Base-by-base conservation (phyloP, 768 basidiomycete genomes). In the Russula emetica region DNA sequence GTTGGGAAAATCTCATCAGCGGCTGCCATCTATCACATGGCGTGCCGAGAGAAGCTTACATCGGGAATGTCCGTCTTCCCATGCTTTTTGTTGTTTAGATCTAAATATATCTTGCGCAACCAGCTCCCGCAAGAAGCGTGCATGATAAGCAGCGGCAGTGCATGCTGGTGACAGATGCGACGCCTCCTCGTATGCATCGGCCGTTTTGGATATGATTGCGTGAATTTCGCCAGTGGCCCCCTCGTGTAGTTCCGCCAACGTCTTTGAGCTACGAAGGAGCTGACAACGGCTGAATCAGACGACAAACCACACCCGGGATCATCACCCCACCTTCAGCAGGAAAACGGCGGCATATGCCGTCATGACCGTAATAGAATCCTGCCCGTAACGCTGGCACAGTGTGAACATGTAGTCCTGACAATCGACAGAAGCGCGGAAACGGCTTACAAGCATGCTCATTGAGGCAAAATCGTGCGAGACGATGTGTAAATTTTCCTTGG, bases 301-400 rank as follows among this genome's bases (percentile, higher is more conserved):
- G 9, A 54, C n/a, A 44, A 44, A 26, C 18, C 26, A 22, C 36
- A 20, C 20, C 6, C 7, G 20, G 38, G n/a, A 68, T 74, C 58
- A 51, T 44, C 30, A 42, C n/a, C 14, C 26, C 71, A 88, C 92
- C 80, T 81, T 86, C 67, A 93, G 77, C 66, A 94, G 75, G 71
- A 91, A 87, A 42, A 93, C 84, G 22, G 91, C 90, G 53, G 88
- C 84, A 70, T 93, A 93, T 28, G 90, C 92, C 22, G 88, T 88
- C 91, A 93, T 93, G 52, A 88, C 83, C 9, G 87, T 86, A 64
- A 91, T 84, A 5, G 88, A 87, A 72, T 93, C 91, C 76, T 93
- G 92, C 9, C 87, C 83, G 69, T 93, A 94, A 51, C 87, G 86
- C 90, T 92, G 72, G 18, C 61, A 55, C 50, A 62, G 64, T 18